Conservation (phyloP, 768 basidiomycete genomes). For the Lepiota brunneoincarnata region DNA sequence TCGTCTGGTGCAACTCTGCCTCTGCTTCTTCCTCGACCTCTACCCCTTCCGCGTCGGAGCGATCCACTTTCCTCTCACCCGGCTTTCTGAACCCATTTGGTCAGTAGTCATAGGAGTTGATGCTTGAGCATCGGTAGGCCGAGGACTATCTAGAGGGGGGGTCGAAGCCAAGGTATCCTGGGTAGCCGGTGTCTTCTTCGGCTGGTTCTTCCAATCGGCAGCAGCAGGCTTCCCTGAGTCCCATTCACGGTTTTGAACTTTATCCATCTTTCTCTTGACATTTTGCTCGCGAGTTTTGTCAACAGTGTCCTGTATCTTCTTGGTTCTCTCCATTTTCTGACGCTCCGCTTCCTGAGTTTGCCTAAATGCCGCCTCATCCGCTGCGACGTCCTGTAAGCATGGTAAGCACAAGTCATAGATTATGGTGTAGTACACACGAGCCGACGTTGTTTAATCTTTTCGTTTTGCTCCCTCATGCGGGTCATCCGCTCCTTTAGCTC, state of each 20-base stretch:
- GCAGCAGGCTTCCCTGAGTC: constrained; percentile 64
- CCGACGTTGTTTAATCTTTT: constrained; percentile 71
- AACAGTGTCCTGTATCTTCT: constrained; percentile 67
- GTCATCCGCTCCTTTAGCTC: constrained; percentile 68
- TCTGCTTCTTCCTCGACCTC: constrained; percentile 20
- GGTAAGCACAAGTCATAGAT: constrained; percentile 10
- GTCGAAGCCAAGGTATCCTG: not conserved
- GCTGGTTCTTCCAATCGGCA: constrained; percentile 8
- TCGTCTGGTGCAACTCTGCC: not conserved
- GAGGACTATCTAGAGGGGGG: constrained; percentile 1
- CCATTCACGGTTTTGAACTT: constrained; percentile 77
- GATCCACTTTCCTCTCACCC: constrained; percentile 6
- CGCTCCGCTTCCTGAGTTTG: constrained; percentile 67
- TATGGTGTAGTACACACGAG: constrained; percentile 37
- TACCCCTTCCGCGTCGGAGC: constrained; percentile 15
- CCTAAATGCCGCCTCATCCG: constrained; percentile 77
- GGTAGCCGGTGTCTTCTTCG: not conserved
- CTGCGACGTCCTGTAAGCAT: constrained; percentile 62
- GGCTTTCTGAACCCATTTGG: not conserved
- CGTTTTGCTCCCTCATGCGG: constrained; percentile 69
- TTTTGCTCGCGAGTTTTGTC: constrained; percentile 75
- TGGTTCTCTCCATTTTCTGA: constrained; percentile 50
- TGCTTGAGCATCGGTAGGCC: not conserved
- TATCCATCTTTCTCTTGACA: constrained; percentile 80
- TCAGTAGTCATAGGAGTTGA: not conserved